Base-by-base conservation (phyloP, 2,329 filamentous ascomycete species). In the Bipolaris bicolor region DNA sequence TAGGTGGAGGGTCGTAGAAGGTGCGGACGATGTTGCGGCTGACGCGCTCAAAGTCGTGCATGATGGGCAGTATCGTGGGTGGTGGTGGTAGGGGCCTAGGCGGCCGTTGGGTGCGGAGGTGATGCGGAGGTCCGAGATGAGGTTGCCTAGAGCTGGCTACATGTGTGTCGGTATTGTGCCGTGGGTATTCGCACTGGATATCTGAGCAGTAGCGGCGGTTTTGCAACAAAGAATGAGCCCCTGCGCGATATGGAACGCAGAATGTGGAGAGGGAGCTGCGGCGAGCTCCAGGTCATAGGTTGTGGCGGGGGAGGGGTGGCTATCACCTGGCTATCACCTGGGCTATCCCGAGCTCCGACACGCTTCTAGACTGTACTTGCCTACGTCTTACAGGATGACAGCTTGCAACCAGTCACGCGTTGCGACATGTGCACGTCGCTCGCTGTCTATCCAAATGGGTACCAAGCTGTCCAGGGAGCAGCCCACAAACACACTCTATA, bases 1-100 rank as follows among this genome's bases (percentile, higher is more conserved):
- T 86, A 5, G 92, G 93, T 63, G 93, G 88, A 0, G 92, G 92
- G 68, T 97, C 93, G 89, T 92, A 97, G 71, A 98, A 89, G 79
- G 91, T 92, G 78, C 94, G 90, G 58, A 97, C 88, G 67, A 97
- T 87, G 62, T 90, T 90, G 77, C 91, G 90, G 69, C 79, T 78
- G 72, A 88, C 87, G 66, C 90, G 89, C 66, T 90, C 86, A 58
- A 96, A 81, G 70, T 96, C 91, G 70, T 83, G 83, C 86, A 89
- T 88, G 61, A 55, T 55, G 44, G 51, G 52, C 26, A n/a, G 7
- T 43, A 15, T 13, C n/a, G 40, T 13, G 22, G 20, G 20, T 24
- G 11, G 40, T n/a, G 40, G 40, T 41, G 13, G 20, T 20, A 20
- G 20, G 40, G 40, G 20, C 22, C 13, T 6, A 22, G 20, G 20